Conservation (phyloP, 495 filamentous ascomycete species). For the Penicillium parvum region DNA sequence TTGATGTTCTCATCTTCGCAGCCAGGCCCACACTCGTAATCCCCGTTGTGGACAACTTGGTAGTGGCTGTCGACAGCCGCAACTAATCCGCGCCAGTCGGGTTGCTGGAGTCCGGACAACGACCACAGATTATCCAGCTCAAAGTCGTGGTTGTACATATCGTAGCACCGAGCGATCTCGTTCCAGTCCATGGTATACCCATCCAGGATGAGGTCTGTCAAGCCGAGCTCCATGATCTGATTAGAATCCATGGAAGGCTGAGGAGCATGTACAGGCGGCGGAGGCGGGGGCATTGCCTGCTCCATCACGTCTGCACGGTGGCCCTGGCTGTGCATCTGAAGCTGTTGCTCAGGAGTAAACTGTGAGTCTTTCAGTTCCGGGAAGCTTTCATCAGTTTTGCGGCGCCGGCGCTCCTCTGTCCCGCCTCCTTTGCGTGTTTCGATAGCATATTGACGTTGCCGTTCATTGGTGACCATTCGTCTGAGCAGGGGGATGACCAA, state of each 20-base stretch:
- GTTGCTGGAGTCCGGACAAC: constrained; percentile 41
- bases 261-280: constrained; percentile 19
- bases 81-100: constrained; percentile 43
- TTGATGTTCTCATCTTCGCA: constrained; percentile 37
- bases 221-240: constrained; percentile 23
- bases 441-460: constrained; percentile 58
- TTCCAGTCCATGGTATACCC: constrained; percentile 42
- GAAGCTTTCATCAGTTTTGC: constrained; percentile 39
- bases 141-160: constrained; percentile 36
- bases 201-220: constrained; percentile 36
- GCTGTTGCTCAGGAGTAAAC: constrained; percentile 30
- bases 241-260: constrained; percentile 16
- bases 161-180: constrained; percentile 32
- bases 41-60: constrained; percentile 34
- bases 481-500: constrained; percentile 55
- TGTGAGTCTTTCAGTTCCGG: constrained; percentile 26
- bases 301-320: constrained; percentile 24
- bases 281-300: constrained; percentile 23
- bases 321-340: constrained; percentile 32
- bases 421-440: constrained; percentile 52
- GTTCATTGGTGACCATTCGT: constrained; percentile 62
- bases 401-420: constrained; percentile 38
- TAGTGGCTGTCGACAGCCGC: constrained; percentile 48
- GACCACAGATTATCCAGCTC: constrained; percentile 43
- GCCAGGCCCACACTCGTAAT: constrained; percentile 22